Conservation (phyloP, 2,329 filamentous ascomycete species). For the Alternaria longipes region DNA sequence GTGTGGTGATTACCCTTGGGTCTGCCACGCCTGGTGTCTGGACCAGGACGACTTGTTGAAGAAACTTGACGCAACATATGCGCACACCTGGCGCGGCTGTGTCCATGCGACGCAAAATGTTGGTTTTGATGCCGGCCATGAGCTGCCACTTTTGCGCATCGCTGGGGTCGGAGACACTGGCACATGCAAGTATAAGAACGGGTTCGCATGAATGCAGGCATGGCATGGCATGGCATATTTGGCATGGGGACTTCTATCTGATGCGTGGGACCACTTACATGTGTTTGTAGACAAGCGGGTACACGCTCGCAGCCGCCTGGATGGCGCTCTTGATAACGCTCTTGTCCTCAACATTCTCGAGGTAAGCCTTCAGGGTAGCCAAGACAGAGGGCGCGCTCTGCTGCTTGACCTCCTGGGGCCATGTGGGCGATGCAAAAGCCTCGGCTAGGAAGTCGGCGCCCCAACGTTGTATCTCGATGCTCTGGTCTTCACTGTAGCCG, state of each 20-base stretch:
- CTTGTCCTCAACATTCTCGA: conserved; percentile 71
- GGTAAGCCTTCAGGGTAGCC: conserved; percentile 69
- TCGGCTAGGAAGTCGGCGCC: conserved; percentile 95
- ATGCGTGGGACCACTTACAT: conserved; percentile 73
- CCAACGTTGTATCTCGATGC: conserved; percentile 88
- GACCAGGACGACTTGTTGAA: conserved; percentile 89
- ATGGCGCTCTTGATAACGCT: conserved; percentile 86
- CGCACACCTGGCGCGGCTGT: conserved; percentile 76
- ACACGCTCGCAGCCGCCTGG: conserved; percentile 90
- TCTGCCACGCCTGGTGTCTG: conserved; percentile 90
- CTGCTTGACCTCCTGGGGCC: conserved; percentile 81
- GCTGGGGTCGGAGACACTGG: conserved; percentile 85
- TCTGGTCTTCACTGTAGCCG: conserved; percentile 69
- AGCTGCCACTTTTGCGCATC: conserved; percentile 85
- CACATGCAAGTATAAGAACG: conserved; percentile 47
- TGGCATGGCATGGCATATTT: conserved; percentile 24
- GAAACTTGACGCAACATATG: conserved; percentile 97
- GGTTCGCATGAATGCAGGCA: conserved; percentile 31
- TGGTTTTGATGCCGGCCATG: conserved; percentile 87
- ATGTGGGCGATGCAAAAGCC: conserved; percentile 90
- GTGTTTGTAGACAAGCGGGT: conserved; percentile 89
- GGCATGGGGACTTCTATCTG: conserved; percentile 35
- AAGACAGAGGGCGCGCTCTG: conserved; percentile 79
- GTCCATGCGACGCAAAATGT: conserved; percentile 90
- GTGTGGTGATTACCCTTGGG: conserved; percentile 71